These are phyloP conservation scores for Lachancea sp. DNA, from an alignment of 805 yeast species.

Conservation along the genomic window DNA sequence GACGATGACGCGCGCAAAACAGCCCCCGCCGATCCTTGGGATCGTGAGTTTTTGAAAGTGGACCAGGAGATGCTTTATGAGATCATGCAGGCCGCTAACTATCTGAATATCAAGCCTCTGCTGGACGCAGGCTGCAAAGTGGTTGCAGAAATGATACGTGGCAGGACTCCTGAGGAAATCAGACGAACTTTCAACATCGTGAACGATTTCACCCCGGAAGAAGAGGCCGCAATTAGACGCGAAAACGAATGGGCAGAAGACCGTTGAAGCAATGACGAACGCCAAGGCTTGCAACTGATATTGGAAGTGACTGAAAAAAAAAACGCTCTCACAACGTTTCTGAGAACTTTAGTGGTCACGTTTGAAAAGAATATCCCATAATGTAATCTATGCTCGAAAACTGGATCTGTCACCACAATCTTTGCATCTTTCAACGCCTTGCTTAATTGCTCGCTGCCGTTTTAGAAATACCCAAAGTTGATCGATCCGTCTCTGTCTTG, in stretches of 20 bases:
- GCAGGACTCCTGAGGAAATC: conserved; percentile 73
- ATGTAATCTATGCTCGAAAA: too few relatives aligned
- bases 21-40: conserved; percentile 96
- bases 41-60: conserved; percentile 84
- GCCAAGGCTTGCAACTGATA: too few relatives aligned
- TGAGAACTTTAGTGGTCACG: too few relatives aligned
- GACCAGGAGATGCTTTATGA: conserved; percentile 88
- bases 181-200: conserved; percentile 74
- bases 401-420: too few relatives aligned
- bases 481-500: too few relatives aligned
- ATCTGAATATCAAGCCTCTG: conserved; percentile 66
- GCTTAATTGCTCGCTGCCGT: too few relatives aligned
- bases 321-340: too few relatives aligned
- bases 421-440: too few relatives aligned
- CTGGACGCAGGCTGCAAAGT: conserved; percentile 75
- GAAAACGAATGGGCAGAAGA: conserved; percentile 92
- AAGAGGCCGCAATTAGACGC: conserved; percentile 79
- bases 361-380: too few relatives aligned
- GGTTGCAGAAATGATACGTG: conserved; percentile 79
- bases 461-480: too few relatives aligned
- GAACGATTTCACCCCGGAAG: conserved; percentile 80
- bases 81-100: conserved; percentile 75
- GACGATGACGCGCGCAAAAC: conserved; percentile 81
- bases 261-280: conserved; percentile 36
- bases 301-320: too few relatives aligned